Percentiles rank a stretch among this genome's conserved stretches.
phyloP scores from a whole-genome alignment of 768 basidiomycete species.

The Chalciporus piperatus region DNA sequence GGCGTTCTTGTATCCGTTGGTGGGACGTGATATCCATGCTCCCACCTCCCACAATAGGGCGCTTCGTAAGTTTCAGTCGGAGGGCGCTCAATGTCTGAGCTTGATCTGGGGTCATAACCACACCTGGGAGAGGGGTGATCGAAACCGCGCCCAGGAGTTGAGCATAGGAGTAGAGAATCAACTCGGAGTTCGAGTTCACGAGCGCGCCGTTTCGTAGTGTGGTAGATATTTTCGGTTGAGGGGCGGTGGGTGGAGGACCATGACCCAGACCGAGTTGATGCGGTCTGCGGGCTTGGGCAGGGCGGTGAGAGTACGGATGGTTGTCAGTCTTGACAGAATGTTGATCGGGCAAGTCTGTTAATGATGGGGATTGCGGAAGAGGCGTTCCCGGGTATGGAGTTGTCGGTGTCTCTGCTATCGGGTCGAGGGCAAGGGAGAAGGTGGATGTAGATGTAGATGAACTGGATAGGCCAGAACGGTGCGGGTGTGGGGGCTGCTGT shows the following conservation, averaged over 20 bases:
- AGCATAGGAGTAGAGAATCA: conserved; percentile 83
- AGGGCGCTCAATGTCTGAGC: conserved; percentile 43
- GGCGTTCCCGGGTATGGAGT: conserved; percentile 37
- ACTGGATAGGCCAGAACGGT: conserved; percentile 24
- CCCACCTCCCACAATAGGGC: conserved; percentile 54
- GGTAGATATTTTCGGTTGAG: conserved; percentile 11
- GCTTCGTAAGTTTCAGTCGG: conserved; percentile 48
- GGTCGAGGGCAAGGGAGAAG: conserved; percentile 47
- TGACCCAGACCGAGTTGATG: conserved; percentile 49
- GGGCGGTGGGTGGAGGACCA: conserved; percentile 29
- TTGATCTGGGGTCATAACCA: conserved; percentile 44
- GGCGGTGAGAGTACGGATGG: conserved; percentile 35
- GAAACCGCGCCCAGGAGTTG: conserved; percentile 70
- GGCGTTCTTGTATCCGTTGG: conserved; percentile 21
- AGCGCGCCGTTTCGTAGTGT: conserved; percentile 43
- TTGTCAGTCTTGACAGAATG: conserved; percentile 25
- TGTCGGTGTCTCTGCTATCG: conserved; percentile 44
- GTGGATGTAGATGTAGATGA: conserved; percentile 48
- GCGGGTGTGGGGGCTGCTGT: conserved; percentile 14
- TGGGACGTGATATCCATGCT: conserved; percentile 72
- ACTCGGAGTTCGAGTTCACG: conserved; percentile 52
- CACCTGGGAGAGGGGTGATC: conserved; percentile 48
- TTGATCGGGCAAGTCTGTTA: conserved; percentile 28
- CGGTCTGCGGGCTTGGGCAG: conserved; percentile 30
- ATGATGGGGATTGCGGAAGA: conserved; percentile 26